Evolutionary conservation across 495 filamentous ascomycete genomes (phyloP).

Genomic region (Aspergillus ellipticus): DNA sequence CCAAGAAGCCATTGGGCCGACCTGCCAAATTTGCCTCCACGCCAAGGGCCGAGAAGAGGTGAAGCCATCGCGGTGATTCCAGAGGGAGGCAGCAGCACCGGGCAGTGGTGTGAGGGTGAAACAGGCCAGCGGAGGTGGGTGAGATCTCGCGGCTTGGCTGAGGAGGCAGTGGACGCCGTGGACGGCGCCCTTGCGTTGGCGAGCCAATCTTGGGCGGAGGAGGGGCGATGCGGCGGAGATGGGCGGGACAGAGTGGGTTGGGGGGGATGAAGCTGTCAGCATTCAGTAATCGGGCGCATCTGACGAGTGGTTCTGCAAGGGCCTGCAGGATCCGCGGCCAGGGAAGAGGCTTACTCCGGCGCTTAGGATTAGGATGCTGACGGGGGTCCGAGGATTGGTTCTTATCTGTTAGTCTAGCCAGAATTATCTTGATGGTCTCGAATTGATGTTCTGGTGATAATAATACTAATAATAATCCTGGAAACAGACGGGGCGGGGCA

Average conservation of each 20-base stretch:
- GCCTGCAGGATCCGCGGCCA: too few species aligned
- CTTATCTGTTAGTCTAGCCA: too few species aligned
- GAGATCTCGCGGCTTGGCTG: conserved; percentile 6
- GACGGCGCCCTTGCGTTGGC: background rate
- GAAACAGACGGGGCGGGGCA: too few species aligned
- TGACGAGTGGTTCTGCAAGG: too few species aligned
- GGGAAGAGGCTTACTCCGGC: too few species aligned
- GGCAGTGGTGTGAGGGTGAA: conserved; percentile 16
- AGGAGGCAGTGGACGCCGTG: background rate
- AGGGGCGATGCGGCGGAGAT: too few species aligned
- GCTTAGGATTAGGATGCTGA: too few species aligned
- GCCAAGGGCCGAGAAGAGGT: background rate
- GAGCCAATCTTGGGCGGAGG: conserved; percentile 1
- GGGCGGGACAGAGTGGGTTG: background rate
- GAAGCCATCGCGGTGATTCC: background rate
- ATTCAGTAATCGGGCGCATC: background rate
- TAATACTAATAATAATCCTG: too few species aligned
- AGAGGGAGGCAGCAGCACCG: background rate
- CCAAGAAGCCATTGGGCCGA: background rate
- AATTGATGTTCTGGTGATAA: too few species aligned
- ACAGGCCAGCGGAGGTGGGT: conserved; percentile 12
- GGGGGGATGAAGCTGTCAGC: background rate
- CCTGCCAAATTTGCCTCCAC: background rate
- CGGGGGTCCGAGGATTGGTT: too few species aligned
- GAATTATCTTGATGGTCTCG: too few species aligned